phyloP scores from a whole-genome alignment of 805 yeast genomes.

The Candida sonorensis region DNA sequence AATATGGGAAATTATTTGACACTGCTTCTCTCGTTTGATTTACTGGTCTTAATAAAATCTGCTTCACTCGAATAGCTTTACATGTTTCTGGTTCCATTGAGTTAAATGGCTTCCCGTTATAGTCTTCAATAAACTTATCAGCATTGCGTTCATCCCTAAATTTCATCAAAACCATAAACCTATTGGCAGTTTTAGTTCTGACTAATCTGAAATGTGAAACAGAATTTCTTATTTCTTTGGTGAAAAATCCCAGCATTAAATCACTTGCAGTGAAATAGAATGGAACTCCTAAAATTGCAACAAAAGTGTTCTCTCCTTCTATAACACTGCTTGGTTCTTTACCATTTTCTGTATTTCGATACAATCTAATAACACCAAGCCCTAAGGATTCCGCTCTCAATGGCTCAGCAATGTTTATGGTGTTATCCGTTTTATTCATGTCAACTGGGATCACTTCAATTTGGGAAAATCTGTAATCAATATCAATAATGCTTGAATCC shows the following conservation, averaged over 20 bases:
- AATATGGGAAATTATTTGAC: too few relatives aligned
- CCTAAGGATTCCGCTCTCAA: conserved; percentile 62
- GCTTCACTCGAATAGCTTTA: conserved; percentile 64
- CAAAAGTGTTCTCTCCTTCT: conserved; percentile 55
- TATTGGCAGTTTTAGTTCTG: conserved; percentile 53
- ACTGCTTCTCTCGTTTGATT: conserved; percentile 21
- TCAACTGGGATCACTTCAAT: conserved; percentile 28
- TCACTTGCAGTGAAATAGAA: conserved; percentile 83
- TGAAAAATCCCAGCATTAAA: conserved; percentile 65
- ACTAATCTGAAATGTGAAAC: conserved; percentile 71
- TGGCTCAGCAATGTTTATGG: conserved; percentile 29
- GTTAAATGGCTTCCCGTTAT: conserved; percentile 70
- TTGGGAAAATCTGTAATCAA: conserved; percentile 30
- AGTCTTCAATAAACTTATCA: conserved; percentile 54
- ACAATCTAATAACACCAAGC: conserved; percentile 66
- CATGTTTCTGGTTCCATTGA: conserved; percentile 88
- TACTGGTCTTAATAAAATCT: conserved; percentile 42
- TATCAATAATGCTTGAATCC: conserved; percentile 5
- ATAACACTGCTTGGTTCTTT: conserved; percentile 12
- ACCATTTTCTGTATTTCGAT: conserved; percentile 40
- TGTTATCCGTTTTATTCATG: conserved; percentile 13
- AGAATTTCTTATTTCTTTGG: conserved; percentile 45
- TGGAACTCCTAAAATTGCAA: conserved; percentile 81
- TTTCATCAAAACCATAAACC: conserved; percentile 75
- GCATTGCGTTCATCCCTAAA: conserved; percentile 54